Evolutionary conservation across 768 basidiomycete genomes (phyloP).

Genomic region (Tremella yokohamensis): DNA sequence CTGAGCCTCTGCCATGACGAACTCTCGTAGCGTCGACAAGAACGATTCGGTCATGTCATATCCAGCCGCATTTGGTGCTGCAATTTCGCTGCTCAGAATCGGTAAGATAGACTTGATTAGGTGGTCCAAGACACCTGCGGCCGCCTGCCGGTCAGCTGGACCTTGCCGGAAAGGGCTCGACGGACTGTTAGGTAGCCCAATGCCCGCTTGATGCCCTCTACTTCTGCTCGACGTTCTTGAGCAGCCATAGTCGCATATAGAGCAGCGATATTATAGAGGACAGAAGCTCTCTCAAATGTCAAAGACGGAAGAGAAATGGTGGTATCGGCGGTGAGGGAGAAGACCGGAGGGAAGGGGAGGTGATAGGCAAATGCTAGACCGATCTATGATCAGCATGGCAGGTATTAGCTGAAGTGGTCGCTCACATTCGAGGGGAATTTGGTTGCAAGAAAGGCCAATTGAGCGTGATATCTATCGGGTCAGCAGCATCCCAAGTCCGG

Average conservation of each 20-base stretch:
- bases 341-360: slow-evolving; percentile 62
- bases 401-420: neutral
- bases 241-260: slow-evolving; percentile 77
- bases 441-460: slow-evolving; percentile 73
- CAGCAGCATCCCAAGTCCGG: neutral
- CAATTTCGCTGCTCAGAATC: slow-evolving; percentile 33
- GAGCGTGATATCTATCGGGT: slow-evolving; percentile 75
- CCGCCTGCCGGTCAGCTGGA: slow-evolving; percentile 24
- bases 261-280: slow-evolving; percentile 81
- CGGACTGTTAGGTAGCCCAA: slow-evolving; percentile 52
- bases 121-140: slow-evolving; percentile 45
- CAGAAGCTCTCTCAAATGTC: slow-evolving; percentile 72
- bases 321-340: slow-evolving; percentile 50
- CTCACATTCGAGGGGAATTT: slow-evolving; percentile 77
- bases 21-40: slow-evolving; percentile 62
- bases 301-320: slow-evolving; percentile 69
- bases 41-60: slow-evolving; percentile 66
- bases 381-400: slow-evolving; percentile 38
- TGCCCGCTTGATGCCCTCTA: slow-evolving; percentile 81
- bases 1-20: slow-evolving; percentile 91
- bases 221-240: slow-evolving; percentile 49
- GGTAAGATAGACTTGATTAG: slow-evolving; percentile 43
- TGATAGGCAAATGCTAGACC: slow-evolving; percentile 59
- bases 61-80: slow-evolving; percentile 38
- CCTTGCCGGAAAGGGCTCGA: neutral